A percentile compares a stretch with the other conserved stretches of the same genome.
Evolutionary conservation across 129 eudicot species (phyloP).

Genomic region (Flaveria ramosissima): DNA sequence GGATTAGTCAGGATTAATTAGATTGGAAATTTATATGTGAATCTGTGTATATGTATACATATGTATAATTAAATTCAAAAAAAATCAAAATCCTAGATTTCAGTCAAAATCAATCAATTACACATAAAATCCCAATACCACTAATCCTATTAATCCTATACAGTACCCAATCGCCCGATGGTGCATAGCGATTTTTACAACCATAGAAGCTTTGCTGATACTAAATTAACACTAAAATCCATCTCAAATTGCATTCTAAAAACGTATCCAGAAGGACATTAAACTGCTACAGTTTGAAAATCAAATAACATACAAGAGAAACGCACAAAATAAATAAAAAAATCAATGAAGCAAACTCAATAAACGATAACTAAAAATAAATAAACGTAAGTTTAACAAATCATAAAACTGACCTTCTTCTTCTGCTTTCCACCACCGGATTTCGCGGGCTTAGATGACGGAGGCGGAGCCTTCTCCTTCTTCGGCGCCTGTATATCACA

Average conservation of each 20-base stretch:
- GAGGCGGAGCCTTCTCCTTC: slow-evolving; percentile 22
- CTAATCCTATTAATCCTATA: too few relatives aligned
- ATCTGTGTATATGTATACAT: too few relatives aligned
- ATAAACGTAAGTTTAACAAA: not conserved
- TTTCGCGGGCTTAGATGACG: slow-evolving; percentile 17
- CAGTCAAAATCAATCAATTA: too few relatives aligned
- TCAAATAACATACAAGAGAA: not conserved
- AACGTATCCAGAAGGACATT: not conserved
- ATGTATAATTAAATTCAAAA: too few relatives aligned
- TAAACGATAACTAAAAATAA: not conserved
- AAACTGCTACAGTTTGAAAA: not conserved
- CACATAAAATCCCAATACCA: too few relatives aligned
- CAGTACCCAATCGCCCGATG: too few relatives aligned
- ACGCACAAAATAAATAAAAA: not conserved
- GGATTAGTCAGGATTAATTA: too few relatives aligned
- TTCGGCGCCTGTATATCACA: slow-evolving; percentile 16
- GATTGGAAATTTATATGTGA: too few relatives aligned
- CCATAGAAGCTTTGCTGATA: not conserved
- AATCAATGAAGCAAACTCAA: not conserved
- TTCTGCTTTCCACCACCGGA: slow-evolving; percentile 12
- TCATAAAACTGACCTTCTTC: slow-evolving; percentile 7
- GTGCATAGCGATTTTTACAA: too few relatives aligned
- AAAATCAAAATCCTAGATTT: too few relatives aligned
- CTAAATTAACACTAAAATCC: not conserved
- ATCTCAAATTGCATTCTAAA: not conserved